Evolutionary conservation across 1,284 basidiomycete species (phyloP).

Genomic region (Testicularia cyperi): DNA sequence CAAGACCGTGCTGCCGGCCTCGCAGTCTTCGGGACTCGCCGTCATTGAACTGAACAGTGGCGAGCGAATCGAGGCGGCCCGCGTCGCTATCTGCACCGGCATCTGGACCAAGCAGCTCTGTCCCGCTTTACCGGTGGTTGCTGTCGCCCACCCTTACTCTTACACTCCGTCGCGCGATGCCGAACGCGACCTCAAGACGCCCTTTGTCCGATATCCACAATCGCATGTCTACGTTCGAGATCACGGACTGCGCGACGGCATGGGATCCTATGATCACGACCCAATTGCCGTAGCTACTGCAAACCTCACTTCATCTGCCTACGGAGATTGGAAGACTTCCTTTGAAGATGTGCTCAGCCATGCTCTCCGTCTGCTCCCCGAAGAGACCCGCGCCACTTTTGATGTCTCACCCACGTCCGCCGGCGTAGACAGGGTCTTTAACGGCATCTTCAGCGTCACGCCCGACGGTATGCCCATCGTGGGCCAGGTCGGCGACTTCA

Average conservation of each 20-base stretch:
- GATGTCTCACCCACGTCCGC: background rate
- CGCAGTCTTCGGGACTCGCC: too few relatives aligned
- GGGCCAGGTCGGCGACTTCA: background rate
- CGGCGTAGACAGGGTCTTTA: conserved; percentile 1
- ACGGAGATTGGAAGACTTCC: conserved; percentile 1
- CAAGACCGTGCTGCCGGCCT: too few relatives aligned
- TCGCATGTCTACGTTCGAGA: conserved; percentile 7
- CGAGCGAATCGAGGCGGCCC: background rate
- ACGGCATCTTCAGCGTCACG: conserved; percentile 11
- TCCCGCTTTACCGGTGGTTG: background rate
- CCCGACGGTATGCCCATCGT: conserved; percentile 7
- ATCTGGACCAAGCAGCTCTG: conserved; percentile 6
- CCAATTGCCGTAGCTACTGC: conserved; percentile 4
- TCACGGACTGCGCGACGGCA: conserved; percentile 4
- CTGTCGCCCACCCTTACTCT: conserved; percentile 7
- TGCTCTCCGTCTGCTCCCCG: background rate
- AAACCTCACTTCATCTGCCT: background rate
- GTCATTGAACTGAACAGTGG: background rate
- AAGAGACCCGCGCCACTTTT: background rate
- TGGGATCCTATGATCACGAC: conserved; percentile 7
- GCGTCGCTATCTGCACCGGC: conserved; percentile 4
- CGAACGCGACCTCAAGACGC: background rate
- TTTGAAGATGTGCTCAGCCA: conserved; percentile 1
- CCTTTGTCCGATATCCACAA: conserved; percentile 8
- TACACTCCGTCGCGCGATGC: conserved; percentile 1